A percentile compares a stretch with the other conserved stretches of the same genome.
Conservation (phyloP, 2,329 filamentous ascomycete genomes). For the Aureobasidium sp. region DNA sequence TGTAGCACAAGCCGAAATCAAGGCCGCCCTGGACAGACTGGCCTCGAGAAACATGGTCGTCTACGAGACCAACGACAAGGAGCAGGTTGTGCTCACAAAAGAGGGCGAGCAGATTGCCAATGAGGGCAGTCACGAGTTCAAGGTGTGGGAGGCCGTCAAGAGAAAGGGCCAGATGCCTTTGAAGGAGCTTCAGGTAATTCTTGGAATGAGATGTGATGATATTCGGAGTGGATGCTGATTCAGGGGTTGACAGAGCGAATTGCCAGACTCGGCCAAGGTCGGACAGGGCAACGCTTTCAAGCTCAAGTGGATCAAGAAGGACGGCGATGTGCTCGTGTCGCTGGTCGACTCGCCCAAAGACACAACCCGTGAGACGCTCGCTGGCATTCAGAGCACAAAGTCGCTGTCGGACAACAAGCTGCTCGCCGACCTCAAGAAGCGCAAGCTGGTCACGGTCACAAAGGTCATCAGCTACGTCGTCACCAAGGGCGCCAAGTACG, state of each 20-base stretch:
- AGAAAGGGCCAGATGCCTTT: slow-evolving; percentile 38
- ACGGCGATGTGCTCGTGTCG: slow-evolving; percentile 45
- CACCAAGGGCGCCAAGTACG: slow-evolving; percentile 79
- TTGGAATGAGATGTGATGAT: slow-evolving; percentile 8
- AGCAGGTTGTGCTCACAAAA: slow-evolving; percentile 68
- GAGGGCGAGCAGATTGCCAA: slow-evolving; percentile 70
- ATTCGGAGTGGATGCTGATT: not conserved
- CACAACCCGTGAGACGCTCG: slow-evolving; percentile 67
- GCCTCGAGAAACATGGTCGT: slow-evolving; percentile 76
- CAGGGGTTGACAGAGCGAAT: slow-evolving; percentile 45
- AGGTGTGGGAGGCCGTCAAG: slow-evolving; percentile 44
- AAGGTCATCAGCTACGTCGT: slow-evolving; percentile 84
- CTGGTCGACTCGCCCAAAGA: slow-evolving; percentile 70
- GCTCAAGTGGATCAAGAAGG: slow-evolving; percentile 61
- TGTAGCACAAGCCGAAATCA: slow-evolving; percentile 49
- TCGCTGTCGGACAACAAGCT: slow-evolving; percentile 67
- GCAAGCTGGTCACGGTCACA: slow-evolving; percentile 76
- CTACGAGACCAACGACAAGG: slow-evolving; percentile 75
- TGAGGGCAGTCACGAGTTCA: slow-evolving; percentile 45
- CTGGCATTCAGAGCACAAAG: slow-evolving; percentile 62
- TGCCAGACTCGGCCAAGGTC: slow-evolving; percentile 70
- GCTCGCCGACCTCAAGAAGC: slow-evolving; percentile 77
- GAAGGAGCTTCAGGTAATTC: slow-evolving; percentile 39
- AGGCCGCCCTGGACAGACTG: slow-evolving; percentile 82
- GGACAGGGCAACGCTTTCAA: slow-evolving; percentile 95